A percentile compares a stretch with the other conserved stretches of the same genome.
These are phyloP conservation scores for Penicillium rolfsii DNA, from an alignment of 2,329 filamentous ascomycete species.

Conservation along the genomic window DNA sequence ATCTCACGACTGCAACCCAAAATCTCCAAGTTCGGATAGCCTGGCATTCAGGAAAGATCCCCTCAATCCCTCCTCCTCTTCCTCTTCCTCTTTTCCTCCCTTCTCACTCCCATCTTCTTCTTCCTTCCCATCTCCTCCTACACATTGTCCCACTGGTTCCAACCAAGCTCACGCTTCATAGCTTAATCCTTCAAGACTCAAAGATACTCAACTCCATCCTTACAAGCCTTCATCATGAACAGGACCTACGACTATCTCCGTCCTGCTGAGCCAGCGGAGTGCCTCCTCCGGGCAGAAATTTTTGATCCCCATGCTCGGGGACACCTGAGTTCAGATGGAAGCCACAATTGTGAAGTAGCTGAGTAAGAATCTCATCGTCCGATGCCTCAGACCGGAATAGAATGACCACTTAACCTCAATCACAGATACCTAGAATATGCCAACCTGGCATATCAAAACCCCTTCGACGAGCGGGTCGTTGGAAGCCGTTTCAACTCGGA, in stretches of 20 bases:
- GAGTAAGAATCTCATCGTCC: neutral
- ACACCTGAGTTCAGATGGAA: neutral
- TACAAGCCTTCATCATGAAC: neutral
- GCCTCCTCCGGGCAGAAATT: neutral
- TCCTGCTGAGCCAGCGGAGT: neutral
- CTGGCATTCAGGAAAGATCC: neutral
- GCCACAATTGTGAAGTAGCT: neutral
- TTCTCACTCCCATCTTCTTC: neutral
- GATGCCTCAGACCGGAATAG: neutral
- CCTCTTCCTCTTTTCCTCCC: neutral
- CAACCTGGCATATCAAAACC: neutral
- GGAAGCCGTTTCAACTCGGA: no score
- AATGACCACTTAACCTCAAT: neutral
- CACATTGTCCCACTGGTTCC: neutral
- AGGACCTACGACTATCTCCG: neutral
- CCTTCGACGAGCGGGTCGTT: neutral
- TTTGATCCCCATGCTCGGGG: neutral
- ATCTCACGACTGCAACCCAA: neutral
- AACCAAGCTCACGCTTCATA: constrained; percentile 1
- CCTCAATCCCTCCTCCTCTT: neutral
- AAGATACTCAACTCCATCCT: neutral
- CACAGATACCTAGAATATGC: neutral
- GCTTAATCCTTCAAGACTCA: neutral
- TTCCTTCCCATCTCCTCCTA: neutral
- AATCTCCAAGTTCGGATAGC: neutral